Conservation (phyloP, 192 early-diverging fungal species). For the Allomyces javanicus region DNA sequence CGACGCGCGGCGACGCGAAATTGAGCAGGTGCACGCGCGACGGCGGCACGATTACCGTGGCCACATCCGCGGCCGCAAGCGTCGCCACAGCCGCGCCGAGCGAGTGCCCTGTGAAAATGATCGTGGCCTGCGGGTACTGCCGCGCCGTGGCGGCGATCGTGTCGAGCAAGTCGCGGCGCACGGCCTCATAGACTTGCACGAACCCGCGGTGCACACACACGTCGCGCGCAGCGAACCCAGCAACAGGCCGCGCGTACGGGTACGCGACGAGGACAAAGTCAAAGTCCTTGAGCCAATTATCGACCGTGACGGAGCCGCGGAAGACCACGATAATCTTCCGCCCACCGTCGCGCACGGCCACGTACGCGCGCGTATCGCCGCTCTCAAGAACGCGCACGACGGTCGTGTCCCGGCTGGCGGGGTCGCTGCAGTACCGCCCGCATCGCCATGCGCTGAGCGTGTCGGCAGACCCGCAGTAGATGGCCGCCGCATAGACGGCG, state of each 20-base stretch:
- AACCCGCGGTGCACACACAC: neutral
- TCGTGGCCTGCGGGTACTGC: neutral
- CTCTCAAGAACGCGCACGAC: no score
- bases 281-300: neutral
- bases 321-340: no score
- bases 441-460: no score
- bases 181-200: neutral
- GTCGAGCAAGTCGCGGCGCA: neutral
- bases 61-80: neutral
- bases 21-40: neutral
- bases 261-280: neutral
- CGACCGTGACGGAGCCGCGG: no score
- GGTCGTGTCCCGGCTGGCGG: no score
- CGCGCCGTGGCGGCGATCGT: neutral
- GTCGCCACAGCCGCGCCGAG: neutral
- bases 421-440: no score
- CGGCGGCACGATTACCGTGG: neutral
- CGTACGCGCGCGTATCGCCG: no score
- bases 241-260: neutral
- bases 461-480: no score
- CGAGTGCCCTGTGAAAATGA: neutral
- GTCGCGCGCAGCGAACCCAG: neutral
- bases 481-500: no score
- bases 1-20: neutral
- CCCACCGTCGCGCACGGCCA: no score